Evolutionary conservation across 106 monocot genomes (phyloP).

Genomic region (Chionographis japonica): DNA sequence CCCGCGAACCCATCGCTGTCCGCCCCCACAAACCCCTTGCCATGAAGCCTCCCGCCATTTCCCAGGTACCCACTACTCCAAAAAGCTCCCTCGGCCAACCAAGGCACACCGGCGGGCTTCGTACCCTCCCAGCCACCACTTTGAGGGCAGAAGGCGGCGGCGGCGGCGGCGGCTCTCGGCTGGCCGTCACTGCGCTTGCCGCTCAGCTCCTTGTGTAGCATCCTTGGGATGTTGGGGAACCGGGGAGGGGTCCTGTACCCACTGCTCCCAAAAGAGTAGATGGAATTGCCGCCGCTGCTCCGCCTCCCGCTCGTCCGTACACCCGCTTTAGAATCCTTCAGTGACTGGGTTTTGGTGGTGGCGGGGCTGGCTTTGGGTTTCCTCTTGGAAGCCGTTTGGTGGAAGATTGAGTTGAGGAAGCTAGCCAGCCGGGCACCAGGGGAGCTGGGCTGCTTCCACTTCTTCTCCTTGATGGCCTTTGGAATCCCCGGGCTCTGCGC

Average conservation of each 20-base stretch:
- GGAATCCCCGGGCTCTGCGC: not conserved
- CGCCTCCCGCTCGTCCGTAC: conserved; percentile 5
- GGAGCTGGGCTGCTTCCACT: conserved; percentile 21
- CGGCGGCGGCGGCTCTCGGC: not conserved
- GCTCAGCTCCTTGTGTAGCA: no score
- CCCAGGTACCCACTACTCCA: not conserved
- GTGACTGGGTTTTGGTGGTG: not conserved
- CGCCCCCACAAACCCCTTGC: not conserved
- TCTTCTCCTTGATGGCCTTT: not conserved
- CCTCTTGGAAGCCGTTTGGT: conserved; percentile 16
- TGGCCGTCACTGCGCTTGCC: no score
- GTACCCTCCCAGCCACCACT: not conserved
- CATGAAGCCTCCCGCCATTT: not conserved
- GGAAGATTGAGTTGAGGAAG: conserved; percentile 32
- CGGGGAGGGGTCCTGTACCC: no score
- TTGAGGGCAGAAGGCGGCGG: not conserved
- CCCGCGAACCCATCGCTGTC: conserved; percentile 3
- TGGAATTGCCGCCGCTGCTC: conserved; percentile 2
- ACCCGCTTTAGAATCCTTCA: not conserved
- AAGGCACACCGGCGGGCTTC: no score
- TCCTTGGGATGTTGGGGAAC: no score
- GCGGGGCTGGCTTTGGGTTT: not conserved
- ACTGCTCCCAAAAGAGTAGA: no score
- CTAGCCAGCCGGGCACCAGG: conserved; percentile 25
- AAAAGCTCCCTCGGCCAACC: no score